Base-by-base conservation (phyloP, 2,329 filamentous ascomycete species). In the Blastomyces emzantsi region DNA sequence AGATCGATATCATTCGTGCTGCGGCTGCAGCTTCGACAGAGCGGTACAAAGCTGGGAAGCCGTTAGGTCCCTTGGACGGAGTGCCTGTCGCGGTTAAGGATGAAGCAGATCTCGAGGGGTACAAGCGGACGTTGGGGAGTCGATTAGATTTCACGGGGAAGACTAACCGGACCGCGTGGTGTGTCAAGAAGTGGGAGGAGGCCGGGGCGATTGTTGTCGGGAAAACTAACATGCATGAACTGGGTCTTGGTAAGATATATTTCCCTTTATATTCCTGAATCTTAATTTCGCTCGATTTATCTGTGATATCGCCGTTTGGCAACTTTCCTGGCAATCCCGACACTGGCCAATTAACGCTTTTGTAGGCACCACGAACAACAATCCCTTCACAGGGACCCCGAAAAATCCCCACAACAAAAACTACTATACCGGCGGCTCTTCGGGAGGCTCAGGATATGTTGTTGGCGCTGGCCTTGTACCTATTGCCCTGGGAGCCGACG, bases 51-150 rank as follows among this genome's bases (percentile, higher is more conserved):
- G 78, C 81, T 19, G 88, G 89, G 0, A 81, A 82, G 66, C 82
- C 86, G 0, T 74, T 91, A 19, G 82, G 90, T 15, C 77, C 90
- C 5, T 78, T 96, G 8, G 92, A 96, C 70, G 92, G 92, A 15
- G 85, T 96, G 0, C 92, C 91, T 0, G 83, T 95, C 59, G 89
- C 87, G 0, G 84, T 94, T 69, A 96, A 96, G 76, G 91, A 95
- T 71, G 90, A 96, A 70, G 82, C 87, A 19, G 82, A 88, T 67
- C 79, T 92, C 41, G 81, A 85, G 67, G 90, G 89, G 17, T 92
- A 91, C 72, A 82, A 84, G 60, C 84, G 82, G 66, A 87, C 85
- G 62, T 76, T 83, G 58, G 90, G 89, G 28, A 86, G 87, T 70
- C 82, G 78, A 66, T 79, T 86, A 56, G 81, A 88, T 67, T 82